A percentile compares a stretch with the other conserved stretches of the same genome.
phyloP scores from a whole-genome alignment of 2,329 filamentous ascomycete species.

The Xylariaceae sp. region DNA sequence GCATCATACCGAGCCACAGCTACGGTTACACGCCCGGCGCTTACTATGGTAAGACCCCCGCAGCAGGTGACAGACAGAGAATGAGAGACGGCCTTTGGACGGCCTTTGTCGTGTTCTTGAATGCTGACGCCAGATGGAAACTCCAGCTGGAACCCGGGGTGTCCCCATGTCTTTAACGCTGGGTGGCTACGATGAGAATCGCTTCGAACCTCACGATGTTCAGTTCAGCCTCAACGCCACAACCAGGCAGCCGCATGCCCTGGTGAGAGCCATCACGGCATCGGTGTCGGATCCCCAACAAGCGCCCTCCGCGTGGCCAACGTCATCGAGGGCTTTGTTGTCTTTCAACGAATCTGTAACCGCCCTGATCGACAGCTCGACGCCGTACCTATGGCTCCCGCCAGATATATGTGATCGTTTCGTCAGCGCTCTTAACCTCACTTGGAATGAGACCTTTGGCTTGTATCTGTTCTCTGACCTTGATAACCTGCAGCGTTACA shows the following conservation, averaged over 20 bases:
- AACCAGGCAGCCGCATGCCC: constrained; percentile 51
- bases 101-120: constrained; percentile 1
- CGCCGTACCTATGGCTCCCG: constrained; percentile 61
- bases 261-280: constrained; percentile 53
- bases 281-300: constrained; percentile 30
- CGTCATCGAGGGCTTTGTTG: constrained; percentile 35
- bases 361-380: constrained; percentile 58
- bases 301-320: constrained; percentile 36
- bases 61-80: neutral
- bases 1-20: constrained; percentile 63
- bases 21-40: constrained; percentile 73
- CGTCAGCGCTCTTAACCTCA: constrained; percentile 57
- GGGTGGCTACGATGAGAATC: constrained; percentile 62
- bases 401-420: constrained; percentile 57
- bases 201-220: constrained; percentile 55
- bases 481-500: constrained; percentile 45
- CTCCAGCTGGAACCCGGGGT: constrained; percentile 33
- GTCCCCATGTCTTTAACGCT: constrained; percentile 56
- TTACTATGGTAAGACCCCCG: constrained; percentile 50
- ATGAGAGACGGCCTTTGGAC: too few relatives aligned
- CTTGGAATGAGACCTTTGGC: constrained; percentile 57
- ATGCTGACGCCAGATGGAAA: constrained; percentile 31
- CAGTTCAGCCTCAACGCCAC: constrained; percentile 53
- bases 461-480: constrained; percentile 60
- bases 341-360: constrained; percentile 43